phyloP scores from a whole-genome alignment of 306 rosid species.

The Acmispon strigosus region DNA sequence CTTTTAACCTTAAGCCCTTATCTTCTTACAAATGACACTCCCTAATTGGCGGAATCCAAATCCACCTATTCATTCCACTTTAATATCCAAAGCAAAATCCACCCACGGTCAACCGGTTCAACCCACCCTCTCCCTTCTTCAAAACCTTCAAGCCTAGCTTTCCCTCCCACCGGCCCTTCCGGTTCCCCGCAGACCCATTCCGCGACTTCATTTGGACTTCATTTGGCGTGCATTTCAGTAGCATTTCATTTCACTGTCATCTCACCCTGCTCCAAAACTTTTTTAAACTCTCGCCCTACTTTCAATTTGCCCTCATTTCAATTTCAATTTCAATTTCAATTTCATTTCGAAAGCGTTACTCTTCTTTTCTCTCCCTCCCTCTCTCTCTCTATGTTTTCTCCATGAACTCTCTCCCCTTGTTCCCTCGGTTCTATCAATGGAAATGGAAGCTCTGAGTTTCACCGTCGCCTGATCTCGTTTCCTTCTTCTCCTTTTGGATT shows the following conservation, averaged over 20 bases:
- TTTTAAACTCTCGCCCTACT: conserved; percentile 35
- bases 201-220: conserved; percentile 57
- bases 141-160: background rate
- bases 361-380: conserved; percentile 16
- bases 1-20: background rate
- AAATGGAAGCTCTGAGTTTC: conserved; percentile 39
- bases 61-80: conserved; percentile 9
- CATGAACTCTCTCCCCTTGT: conserved; percentile 13
- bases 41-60: conserved; percentile 24
- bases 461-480: conserved; percentile 13
- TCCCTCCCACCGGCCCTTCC: conserved; percentile 20
- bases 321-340: conserved; percentile 25
- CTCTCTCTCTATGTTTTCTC: background rate
- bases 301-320: conserved; percentile 37
- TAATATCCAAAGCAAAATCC: conserved; percentile 22
- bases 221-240: conserved; percentile 67
- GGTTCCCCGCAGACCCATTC: conserved; percentile 29
- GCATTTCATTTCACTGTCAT: conserved; percentile 33
- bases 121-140: background rate
- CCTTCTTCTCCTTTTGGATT: background rate
- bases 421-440: conserved; percentile 45
- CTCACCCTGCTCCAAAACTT: conserved; percentile 17
- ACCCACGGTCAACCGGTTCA: conserved; percentile 22
- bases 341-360: conserved; percentile 36
- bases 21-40: background rate